Conservation (phyloP, 106 monocot species). For the Phalaenopsis aphrodite region DNA sequence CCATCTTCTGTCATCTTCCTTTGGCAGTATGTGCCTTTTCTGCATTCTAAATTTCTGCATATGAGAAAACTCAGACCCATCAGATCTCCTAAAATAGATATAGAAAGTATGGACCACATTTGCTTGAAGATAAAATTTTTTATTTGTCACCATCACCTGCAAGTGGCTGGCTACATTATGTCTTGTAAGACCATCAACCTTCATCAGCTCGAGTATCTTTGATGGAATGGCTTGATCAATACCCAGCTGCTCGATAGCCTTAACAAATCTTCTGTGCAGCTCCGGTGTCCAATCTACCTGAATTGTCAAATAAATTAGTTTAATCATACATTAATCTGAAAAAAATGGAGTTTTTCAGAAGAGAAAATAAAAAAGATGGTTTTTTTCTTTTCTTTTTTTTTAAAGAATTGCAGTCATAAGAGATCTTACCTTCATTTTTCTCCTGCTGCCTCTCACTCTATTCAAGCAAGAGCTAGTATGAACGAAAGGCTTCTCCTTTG, state of each 20-base stretch:
- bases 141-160: conserved; percentile 34
- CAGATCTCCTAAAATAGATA: neutral
- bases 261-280: conserved; percentile 59
- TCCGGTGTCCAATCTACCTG: conserved; percentile 95
- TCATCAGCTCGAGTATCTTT: conserved; percentile 88
- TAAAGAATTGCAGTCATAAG: neutral
- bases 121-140: too few species aligned
- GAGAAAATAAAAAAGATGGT: neutral
- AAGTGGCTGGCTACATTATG: conserved; percentile 93
- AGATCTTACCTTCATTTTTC: conserved; percentile 48
- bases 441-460: conserved; percentile 26
- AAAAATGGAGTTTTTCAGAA: neutral
- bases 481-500: conserved; percentile 23
- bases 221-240: conserved; percentile 87
- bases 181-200: conserved; percentile 85
- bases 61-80: neutral
- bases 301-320: neutral
- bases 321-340: neutral
- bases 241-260: conserved; percentile 77
- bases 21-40: conserved; percentile 49
- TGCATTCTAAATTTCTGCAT: conserved; percentile 80
- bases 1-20: conserved; percentile 39
- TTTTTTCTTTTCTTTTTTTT: neutral
- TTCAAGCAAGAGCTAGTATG: conserved; percentile 6
- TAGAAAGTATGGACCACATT: neutral